Evolutionary conservation across 306 rosid genomes (phyloP).

Genomic region (Coriaria nepalensis): DNA sequence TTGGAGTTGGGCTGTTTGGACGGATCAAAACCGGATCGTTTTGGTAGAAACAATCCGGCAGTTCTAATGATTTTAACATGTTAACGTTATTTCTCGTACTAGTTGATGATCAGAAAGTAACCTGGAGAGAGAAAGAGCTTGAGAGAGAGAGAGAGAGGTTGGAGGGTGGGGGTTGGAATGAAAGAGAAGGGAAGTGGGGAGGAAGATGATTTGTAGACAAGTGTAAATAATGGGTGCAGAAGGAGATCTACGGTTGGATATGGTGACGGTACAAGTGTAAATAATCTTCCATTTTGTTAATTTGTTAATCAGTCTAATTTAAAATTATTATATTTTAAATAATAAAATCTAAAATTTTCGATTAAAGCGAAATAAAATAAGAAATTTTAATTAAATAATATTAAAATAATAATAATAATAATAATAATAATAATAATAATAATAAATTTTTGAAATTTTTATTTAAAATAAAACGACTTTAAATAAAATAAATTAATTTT

Average conservation of each 20-base stretch:
- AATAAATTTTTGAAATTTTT: too few species aligned
- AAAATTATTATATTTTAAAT: too few species aligned
- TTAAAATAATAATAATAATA: too few species aligned
- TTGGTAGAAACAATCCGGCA: slow-evolving; percentile 57
- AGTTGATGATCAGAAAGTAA: background rate
- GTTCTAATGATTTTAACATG: slow-evolving; percentile 41
- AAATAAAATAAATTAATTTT: too few species aligned
- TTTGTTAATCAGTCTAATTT: too few species aligned
- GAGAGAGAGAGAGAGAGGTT: background rate
- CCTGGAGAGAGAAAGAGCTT: background rate
- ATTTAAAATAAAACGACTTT: too few species aligned
- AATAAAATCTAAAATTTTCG: too few species aligned
- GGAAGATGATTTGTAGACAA: slow-evolving; percentile 7
- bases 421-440: too few species aligned
- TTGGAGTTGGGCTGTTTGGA: slow-evolving; percentile 62
- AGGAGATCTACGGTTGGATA: slow-evolving; percentile 27
- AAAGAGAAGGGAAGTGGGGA: slow-evolving; percentile 4
- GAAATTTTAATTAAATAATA: too few species aligned
- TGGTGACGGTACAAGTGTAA: slow-evolving; percentile 22
- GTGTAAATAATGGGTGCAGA: background rate
- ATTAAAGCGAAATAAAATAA: too few species aligned
- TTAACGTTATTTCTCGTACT: background rate
- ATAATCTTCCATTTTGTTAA: too few species aligned
- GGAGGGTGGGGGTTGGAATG: slow-evolving; percentile 10
- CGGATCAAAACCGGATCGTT: slow-evolving; percentile 21